These are phyloP conservation scores for Coprinopsis marcescibilis DNA, from an alignment of 768 basidiomycete genomes.

Conservation along the genomic window DNA sequence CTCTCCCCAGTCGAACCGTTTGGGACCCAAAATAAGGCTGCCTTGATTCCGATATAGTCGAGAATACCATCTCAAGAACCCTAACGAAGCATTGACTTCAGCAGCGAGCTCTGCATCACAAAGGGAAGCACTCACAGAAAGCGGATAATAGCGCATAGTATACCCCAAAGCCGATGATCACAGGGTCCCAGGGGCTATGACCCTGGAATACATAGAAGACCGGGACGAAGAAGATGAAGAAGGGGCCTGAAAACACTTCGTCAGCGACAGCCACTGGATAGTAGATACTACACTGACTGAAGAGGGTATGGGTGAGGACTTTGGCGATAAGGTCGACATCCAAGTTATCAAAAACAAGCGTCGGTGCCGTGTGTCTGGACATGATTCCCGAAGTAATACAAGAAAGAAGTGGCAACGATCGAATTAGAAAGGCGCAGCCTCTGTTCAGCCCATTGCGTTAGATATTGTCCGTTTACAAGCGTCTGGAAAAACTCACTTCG, in stretches of 20 bases:
- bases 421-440: conserved; percentile 27
- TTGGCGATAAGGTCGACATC: conserved; percentile 77
- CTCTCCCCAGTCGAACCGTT: conserved; percentile 74
- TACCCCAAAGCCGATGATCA: conserved; percentile 42
- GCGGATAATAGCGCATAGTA: conserved; percentile 57
- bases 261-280: conserved; percentile 1
- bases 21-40: conserved; percentile 53
- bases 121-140: conserved; percentile 53
- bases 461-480: not conserved
- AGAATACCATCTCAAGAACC: conserved; percentile 1
- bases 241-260: conserved; percentile 51
- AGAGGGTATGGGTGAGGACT: conserved; percentile 70
- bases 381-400: conserved; percentile 24
- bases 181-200: conserved; percentile 41
- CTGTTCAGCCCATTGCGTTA: not conserved
- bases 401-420: conserved; percentile 4
- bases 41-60: conserved; percentile 71
- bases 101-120: not conserved
- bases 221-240: conserved; percentile 78
- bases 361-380: conserved; percentile 27
- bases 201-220: conserved; percentile 75
- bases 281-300: conserved; percentile 45
- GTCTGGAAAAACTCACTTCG: not conserved
- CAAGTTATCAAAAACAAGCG: conserved; percentile 60
- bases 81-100: not conserved